Percentiles rank a stretch among this genome's conserved stretches.
These are phyloP conservation scores for Skeletonema costatum DNA, from an alignment of 108 stramenopile genomes.

Conservation along the genomic window DNA sequence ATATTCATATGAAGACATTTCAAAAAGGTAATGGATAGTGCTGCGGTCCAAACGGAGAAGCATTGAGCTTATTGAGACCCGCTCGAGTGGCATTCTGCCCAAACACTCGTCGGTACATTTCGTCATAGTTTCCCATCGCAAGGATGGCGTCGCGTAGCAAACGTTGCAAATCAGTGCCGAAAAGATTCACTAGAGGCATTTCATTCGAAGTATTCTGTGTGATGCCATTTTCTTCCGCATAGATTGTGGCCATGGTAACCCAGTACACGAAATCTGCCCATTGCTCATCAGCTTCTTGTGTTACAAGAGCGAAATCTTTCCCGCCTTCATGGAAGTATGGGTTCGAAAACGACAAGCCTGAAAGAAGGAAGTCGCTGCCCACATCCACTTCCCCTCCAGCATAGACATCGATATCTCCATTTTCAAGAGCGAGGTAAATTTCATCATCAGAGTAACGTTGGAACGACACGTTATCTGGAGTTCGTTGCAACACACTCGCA, in stretches of 20 bases:
- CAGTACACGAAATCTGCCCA: constrained; percentile 53
- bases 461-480: constrained; percentile 9
- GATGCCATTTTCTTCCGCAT: constrained; percentile 50
- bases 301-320: constrained; percentile 34
- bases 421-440: no score
- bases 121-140: constrained; percentile 33
- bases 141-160: constrained; percentile 8
- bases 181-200: constrained; percentile 29
- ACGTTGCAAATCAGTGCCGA: not conserved
- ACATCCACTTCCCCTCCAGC: no score
- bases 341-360: no score
- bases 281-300: constrained; percentile 29
- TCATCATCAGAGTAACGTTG: constrained; percentile 6
- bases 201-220: constrained; percentile 7
- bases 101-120: constrained; percentile 22
- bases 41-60: not conserved
- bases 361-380: no score
- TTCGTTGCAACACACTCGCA: constrained; percentile 38
- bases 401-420: constrained; percentile 10
- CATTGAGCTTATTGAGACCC: constrained; percentile 38
- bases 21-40: not conserved
- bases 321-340: no score
- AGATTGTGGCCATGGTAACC: constrained; percentile 35
- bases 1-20: no score
- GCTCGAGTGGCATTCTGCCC: constrained; percentile 24